These are phyloP conservation scores for Penicillium vulpinum DNA, from an alignment of 2,329 filamentous ascomycete species.

Conservation along the genomic window DNA sequence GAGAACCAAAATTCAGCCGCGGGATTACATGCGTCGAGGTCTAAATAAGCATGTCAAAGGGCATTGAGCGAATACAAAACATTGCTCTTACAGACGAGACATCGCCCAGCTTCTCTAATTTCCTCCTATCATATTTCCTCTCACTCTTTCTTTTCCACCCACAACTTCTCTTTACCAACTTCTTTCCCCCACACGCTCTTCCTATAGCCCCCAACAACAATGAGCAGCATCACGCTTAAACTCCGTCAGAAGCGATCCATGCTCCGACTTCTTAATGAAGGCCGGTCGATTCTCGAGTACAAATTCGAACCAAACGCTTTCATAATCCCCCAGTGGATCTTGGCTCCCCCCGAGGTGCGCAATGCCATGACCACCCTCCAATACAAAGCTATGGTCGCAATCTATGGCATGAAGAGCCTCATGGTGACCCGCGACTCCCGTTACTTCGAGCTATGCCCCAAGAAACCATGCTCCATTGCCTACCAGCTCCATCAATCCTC, in stretches of 20 bases:
- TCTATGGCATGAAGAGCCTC: constrained; percentile 17
- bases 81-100: neutral
- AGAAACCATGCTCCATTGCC: neutral
- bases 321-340: constrained; percentile 17
- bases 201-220: neutral
- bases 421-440: constrained; percentile 18
- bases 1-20: neutral
- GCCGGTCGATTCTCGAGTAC: constrained; percentile 15
- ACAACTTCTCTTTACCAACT: neutral
- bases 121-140: neutral
- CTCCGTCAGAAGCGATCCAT: constrained; percentile 2
- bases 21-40: neutral
- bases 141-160: neutral
- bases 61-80: neutral
- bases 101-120: neutral
- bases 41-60: neutral
- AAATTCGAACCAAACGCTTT: constrained; percentile 16
- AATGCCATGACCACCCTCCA: constrained; percentile 16
- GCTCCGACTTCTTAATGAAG: neutral
- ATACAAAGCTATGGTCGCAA: constrained; percentile 15
- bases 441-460: constrained; percentile 30
- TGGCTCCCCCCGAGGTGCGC: neutral
- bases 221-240: neutral
- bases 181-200: neutral
- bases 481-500: constrained; percentile 21